Evolutionary conservation across 148 eudicot species (phyloP), one percentile per base, ranked within the genome.

Genomic region (Chenopodium album): DNA sequence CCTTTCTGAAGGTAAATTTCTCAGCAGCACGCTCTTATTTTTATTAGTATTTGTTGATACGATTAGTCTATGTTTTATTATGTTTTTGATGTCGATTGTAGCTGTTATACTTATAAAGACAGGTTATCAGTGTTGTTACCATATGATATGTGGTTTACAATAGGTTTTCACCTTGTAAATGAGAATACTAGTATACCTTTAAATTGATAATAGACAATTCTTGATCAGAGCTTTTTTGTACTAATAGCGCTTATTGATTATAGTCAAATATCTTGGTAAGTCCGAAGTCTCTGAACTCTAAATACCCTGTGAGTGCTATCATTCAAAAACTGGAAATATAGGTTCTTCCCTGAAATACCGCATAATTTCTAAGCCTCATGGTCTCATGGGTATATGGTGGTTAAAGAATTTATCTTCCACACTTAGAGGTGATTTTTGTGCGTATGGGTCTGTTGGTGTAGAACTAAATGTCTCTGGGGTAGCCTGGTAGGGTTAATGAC

Each of bases 1-100:
- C 71, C 89, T 87, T 81, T 85, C 89, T 47, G 89, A 87, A 87
- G 89, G 89, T 87, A 83, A 62, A 22, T 64, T 54, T 56, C 62
- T 56, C 22, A 56, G 62, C 22, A 14, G 16, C 62, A 56, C 54
- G 0, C 19, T 59, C 4, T 59, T 16, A 16, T 16, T 82, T 19
- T 9, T 37, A 5, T 10, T 66, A 9, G 26, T 37, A 14, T 31
- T 13, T 56, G 71, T 47, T 78, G 75, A 71, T 70, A 16, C 5
- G n/a, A 22, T 28, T 77, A 29, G 34, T 71, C 29, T 32, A 29
- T 46, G 56, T 73, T 2, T 7, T 54, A 20, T 13, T 34, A 37
- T 76, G n/a, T 37, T 26, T 28, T n/a, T 66, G 28, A 28, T 66
- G 37, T 26, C 6, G 11, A 9, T 9, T 26, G 70, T 66, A 28